phyloP scores from a whole-genome alignment of 257 asterid species.

The Handroanthus guayacan region DNA sequence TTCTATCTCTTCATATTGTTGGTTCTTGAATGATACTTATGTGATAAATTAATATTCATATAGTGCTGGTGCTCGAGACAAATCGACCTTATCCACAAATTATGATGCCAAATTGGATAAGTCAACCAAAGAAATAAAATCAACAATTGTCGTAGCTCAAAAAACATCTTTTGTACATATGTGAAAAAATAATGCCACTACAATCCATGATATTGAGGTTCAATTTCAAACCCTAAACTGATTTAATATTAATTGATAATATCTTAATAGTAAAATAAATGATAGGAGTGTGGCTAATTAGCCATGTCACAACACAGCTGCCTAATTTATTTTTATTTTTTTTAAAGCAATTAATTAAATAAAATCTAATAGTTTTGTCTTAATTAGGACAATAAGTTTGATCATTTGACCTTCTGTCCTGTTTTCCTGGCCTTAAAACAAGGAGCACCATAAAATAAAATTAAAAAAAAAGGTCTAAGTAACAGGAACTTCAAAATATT shows the following conservation, averaged over 20 bases:
- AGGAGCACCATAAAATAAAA: slow-evolving; percentile 9
- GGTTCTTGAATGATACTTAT: no score
- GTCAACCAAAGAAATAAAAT: no score
- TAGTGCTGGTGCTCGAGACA: no score
- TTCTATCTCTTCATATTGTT: no score
- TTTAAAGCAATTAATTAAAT: background rate
- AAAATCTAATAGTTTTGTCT: background rate
- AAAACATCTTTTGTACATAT: background rate
- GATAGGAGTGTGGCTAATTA: background rate
- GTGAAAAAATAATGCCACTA: background rate
- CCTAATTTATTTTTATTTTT: no score
- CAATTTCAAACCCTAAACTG: background rate
- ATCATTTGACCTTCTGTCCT: slow-evolving; percentile 31
- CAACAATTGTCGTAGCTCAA: background rate
- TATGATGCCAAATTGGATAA: no score
- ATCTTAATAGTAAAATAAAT: background rate
- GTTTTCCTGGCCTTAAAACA: slow-evolving; percentile 36
- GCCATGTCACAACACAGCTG: no score
- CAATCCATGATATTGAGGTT: slow-evolving; percentile 16
- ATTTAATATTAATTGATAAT: background rate
- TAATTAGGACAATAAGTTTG: background rate
- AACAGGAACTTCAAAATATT: no score
- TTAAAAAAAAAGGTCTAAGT: background rate
- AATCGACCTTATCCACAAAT: no score
- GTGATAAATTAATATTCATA: no score